Conservation (phyloP, 306 rosid species). For the Delonix regia region DNA sequence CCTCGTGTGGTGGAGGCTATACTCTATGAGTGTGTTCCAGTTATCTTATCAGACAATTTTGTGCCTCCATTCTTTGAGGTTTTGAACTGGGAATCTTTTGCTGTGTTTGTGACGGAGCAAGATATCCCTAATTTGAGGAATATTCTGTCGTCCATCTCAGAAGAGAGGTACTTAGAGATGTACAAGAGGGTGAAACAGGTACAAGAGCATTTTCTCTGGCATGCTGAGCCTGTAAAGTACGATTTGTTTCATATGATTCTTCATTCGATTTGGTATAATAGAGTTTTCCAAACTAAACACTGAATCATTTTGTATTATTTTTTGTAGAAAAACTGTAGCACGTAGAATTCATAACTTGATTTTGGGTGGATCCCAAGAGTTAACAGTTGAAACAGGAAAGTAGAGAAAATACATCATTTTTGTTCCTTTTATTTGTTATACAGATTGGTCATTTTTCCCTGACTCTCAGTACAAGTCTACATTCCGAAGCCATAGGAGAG, state of each 20-base stretch:
- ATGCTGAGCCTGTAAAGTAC: conserved; percentile 75
- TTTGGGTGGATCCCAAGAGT: conserved; percentile 1
- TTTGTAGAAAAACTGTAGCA: conserved; percentile 35
- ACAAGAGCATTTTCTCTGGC: conserved; percentile 93
- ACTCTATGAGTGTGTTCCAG: conserved; percentile 82
- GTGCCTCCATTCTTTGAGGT: conserved; percentile 89
- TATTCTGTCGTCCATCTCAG: conserved; percentile 72
- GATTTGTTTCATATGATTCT: conserved; percentile 93
- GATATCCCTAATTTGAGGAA: conserved; percentile 81
- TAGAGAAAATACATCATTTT: neutral
- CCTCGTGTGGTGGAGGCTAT: conserved; percentile 92
- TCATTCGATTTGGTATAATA: conserved; percentile 87
- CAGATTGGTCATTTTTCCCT: neutral
- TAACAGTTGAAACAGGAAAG: conserved; percentile 17
- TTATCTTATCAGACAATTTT: conserved; percentile 91
- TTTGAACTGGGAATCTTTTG: conserved; percentile 90
- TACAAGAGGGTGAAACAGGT: conserved; percentile 78
- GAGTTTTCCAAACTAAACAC: conserved; percentile 52
- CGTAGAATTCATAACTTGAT: conserved; percentile 32
- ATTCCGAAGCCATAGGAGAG: neutral
- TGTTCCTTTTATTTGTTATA: neutral
- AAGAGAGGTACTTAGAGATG: conserved; percentile 70
- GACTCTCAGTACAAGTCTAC: neutral
- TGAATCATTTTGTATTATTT: conserved; percentile 11
- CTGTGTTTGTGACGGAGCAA: conserved; percentile 75